These are phyloP conservation scores for Citrullus amarus DNA, from an alignment of 306 rosid species.

Conservation along the genomic window DNA sequence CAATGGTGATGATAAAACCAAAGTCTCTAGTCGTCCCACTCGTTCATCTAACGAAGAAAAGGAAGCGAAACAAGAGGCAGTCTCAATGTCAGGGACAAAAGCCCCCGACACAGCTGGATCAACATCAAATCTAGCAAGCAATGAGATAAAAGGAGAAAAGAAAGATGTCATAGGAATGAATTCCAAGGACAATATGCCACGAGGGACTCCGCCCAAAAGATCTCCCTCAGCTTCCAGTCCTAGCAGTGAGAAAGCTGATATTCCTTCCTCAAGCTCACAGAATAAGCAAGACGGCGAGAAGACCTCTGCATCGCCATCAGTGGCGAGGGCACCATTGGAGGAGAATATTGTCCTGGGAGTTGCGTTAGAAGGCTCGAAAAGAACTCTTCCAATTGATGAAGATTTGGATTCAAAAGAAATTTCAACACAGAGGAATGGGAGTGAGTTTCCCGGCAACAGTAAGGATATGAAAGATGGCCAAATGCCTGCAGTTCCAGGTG, in stretches of 20 bases:
- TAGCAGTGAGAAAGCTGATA: constrained; percentile 30
- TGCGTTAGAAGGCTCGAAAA: constrained; percentile 90
- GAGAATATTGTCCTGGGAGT: constrained; percentile 90
- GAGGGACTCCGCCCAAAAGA: constrained; percentile 19
- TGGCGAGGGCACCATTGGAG: constrained; percentile 43
- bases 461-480: constrained; percentile 53
- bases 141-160: constrained; percentile 31
- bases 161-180: constrained; percentile 24
- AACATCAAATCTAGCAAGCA: constrained; percentile 16
- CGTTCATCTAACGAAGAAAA: constrained; percentile 47
- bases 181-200: constrained; percentile 25
- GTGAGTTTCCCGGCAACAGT: constrained; percentile 19
- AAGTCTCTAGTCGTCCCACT: constrained; percentile 40
- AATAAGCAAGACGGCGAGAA: constrained; percentile 54
- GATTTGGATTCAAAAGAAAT: constrained; percentile 52
- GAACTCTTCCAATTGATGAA: constrained; percentile 86
- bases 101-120: constrained; percentile 13
- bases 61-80: constrained; percentile 41
- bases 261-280: constrained; percentile 23
- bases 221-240: constrained; percentile 17
- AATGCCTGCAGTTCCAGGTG: constrained; percentile 27
- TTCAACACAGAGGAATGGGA: constrained; percentile 37
- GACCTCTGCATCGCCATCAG: constrained; percentile 22
- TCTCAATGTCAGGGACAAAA: constrained; percentile 21
- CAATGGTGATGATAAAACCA: constrained; percentile 63